Evolutionary conservation across 371 early-diverging fungal species (phyloP), one percentile per base, ranked within the genome.

Genomic region (Mortierella sp.): DNA sequence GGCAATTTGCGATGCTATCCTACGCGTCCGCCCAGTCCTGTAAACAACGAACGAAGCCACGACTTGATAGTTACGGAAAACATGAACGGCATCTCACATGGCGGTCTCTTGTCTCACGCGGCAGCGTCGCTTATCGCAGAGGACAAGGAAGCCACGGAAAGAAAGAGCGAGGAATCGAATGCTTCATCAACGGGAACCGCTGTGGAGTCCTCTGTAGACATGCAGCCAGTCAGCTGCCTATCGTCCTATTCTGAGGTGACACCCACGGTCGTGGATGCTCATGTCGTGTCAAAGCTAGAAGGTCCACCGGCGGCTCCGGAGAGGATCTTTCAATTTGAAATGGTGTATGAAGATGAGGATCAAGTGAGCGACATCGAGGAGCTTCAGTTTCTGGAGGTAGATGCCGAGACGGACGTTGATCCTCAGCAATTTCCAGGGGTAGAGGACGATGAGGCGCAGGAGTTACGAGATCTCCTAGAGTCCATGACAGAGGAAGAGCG

Each of bases 1-100:
- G 61, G 61, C 34, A 60, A 76, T 32, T 50, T 76, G 32, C 69
- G 76, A 37, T 69, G 69, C 58, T 76, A 69, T 28, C 76, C 76
- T 24, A 27, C 23, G 11, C 49, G 7, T 12, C 55, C 66, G 6
- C 9, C 41, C 0, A 24, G 8, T n/a, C 34, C 56, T 15, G 24
- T 19, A 23, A 6, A 39, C 1, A 39, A 37, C 1, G 66, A 47
- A 0, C 19, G 44, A 6, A 44, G 27, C 6, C 21, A n/a, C 3
- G 28, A 15, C 19, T 59, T 37, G 31, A 26, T 26, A 2, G 53
- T 30, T 14, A 28, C 24, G 4, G 26, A 44, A 2, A 11, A 54
- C 0, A 24, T 49, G 4, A 27, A 34, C 24, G 31, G 34, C 15
- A 6, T 28, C 19, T 26, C 43, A 3, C n/a, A 27, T 8, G 49